Percentiles rank a stretch among this genome's conserved stretches.
Evolutionary conservation across 2,329 filamentous ascomycete species (phyloP).

Genomic region (Chaetomiaceae sp.): DNA sequence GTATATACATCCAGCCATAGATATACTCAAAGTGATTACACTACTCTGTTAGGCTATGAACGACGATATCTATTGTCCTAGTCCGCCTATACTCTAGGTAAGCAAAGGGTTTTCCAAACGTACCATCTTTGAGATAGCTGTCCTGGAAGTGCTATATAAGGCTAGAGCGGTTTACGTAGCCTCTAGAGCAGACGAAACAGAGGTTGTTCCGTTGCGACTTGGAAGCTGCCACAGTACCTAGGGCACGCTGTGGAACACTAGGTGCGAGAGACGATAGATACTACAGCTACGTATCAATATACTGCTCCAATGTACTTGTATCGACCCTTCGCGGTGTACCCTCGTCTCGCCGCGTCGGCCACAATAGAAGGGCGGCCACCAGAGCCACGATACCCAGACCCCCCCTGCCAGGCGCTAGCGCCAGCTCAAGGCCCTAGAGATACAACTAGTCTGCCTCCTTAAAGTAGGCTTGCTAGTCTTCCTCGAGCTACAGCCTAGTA

Average conservation of each 20-base stretch:
- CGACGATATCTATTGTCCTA: constrained; percentile 8
- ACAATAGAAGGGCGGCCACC: constrained; percentile 11
- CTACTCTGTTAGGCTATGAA: constrained; percentile 6
- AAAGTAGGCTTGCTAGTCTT: constrained; percentile 14
- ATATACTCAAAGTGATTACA: constrained; percentile 14
- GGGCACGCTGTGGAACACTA: background rate
- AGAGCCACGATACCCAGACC: constrained; percentile 10
- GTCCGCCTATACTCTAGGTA: constrained; percentile 7
- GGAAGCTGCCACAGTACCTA: constrained; percentile 4
- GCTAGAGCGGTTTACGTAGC: constrained; percentile 3
- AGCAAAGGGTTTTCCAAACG: constrained; percentile 13
- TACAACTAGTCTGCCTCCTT: constrained; percentile 12
- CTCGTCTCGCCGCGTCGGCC: background rate
- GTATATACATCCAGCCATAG: constrained; percentile 13
- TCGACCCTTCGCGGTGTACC: background rate
- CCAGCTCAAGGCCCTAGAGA: constrained; percentile 13
- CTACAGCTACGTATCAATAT: constrained; percentile 9
- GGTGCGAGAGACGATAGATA: constrained; percentile 9
- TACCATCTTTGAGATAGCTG: constrained; percentile 10
- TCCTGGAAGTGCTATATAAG: constrained; percentile 12
- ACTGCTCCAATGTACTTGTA: constrained; percentile 6
- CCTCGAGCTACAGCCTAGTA: constrained; percentile 11
- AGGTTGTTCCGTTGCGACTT: constrained; percentile 4
- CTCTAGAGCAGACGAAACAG: constrained; percentile 13
- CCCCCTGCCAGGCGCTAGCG: constrained; percentile 5